These are phyloP conservation scores for Epicoccum sorghinum DNA, from an alignment of 2,329 filamentous ascomycete species.

Conservation along the genomic window DNA sequence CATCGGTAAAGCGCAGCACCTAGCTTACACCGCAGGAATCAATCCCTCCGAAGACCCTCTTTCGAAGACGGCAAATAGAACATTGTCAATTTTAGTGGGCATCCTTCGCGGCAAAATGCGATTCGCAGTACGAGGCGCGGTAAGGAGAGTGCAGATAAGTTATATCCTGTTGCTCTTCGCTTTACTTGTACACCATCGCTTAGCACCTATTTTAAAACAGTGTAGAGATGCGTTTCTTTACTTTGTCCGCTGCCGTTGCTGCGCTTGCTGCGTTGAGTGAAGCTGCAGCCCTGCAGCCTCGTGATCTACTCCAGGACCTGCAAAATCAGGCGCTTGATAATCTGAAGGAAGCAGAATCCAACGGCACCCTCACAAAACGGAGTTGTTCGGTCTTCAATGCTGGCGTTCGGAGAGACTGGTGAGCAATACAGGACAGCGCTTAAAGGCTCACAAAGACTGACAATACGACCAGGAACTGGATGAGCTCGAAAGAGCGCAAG, in stretches of 20 bases:
- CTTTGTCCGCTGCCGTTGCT: neutral
- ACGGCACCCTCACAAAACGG: neutral
- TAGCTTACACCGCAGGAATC: too few relatives aligned
- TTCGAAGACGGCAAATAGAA: neutral
- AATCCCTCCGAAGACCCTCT: too few relatives aligned
- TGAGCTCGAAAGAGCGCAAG: constrained; percentile 17
- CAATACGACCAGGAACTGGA: neutral
- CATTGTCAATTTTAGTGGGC: neutral
- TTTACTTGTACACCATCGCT: neutral
- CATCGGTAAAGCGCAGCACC: too few relatives aligned
- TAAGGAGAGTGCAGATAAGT: neutral
- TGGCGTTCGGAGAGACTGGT: constrained; percentile 24
- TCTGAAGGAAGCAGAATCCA: neutral
- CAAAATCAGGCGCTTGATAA: neutral
- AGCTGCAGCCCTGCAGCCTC: neutral
- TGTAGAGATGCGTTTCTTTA: neutral
- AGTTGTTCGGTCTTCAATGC: constrained; percentile 6
- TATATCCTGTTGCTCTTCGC: neutral
- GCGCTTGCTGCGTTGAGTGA: neutral
- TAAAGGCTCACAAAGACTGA: neutral
- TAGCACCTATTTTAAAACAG: neutral
- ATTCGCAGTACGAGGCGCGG: neutral
- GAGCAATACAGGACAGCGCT: neutral
- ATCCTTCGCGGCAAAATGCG: neutral
- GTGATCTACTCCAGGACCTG: neutral